A percentile compares a stretch with the other conserved stretches of the same genome.
Conservation (phyloP, 2,329 filamentous ascomycete species). For the Sclerotinia spermophila region DNA sequence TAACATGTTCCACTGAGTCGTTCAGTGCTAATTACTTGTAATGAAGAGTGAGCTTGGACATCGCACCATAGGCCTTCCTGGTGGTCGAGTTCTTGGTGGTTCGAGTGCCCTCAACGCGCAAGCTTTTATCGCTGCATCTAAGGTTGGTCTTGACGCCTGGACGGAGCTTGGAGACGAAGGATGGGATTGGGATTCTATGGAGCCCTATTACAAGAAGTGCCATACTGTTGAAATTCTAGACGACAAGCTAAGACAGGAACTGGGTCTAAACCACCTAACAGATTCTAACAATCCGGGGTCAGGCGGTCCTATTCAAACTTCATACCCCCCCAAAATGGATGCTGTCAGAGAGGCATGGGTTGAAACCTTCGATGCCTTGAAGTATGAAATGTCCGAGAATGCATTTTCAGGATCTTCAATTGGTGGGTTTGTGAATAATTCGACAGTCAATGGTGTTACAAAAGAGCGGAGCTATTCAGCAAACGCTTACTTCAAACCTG, state of each 20-base stretch:
- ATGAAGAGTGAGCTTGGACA: slow-evolving; percentile 17
- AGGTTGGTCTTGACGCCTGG: slow-evolving; percentile 40
- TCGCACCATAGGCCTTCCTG: slow-evolving; percentile 27
- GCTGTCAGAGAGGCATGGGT: neutral
- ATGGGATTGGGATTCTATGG: slow-evolving; percentile 37
- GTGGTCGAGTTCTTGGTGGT: slow-evolving; percentile 40
- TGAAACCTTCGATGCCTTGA: neutral
- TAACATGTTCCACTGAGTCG: neutral
- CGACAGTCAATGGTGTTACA: neutral
- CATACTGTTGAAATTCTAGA: slow-evolving; percentile 16
- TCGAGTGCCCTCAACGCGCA: slow-evolving; percentile 36
- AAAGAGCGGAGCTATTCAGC: neutral
- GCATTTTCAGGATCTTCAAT: neutral
- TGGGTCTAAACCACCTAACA: neutral
- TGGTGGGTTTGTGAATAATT: neutral
- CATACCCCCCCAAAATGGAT: neutral
- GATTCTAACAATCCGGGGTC: neutral
- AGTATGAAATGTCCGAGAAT: neutral
- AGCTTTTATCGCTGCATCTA: slow-evolving; percentile 27
- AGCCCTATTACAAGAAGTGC: slow-evolving; percentile 42
- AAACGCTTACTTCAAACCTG: slow-evolving; percentile 1
- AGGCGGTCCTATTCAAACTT: neutral
- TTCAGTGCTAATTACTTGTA: slow-evolving; percentile 14
- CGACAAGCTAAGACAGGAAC: neutral
- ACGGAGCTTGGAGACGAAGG: slow-evolving; percentile 43